A percentile compares a stretch with the other conserved stretches of the same genome.
Conservation (phyloP, 441 rosid species). For the Gossypium aridum region DNA sequence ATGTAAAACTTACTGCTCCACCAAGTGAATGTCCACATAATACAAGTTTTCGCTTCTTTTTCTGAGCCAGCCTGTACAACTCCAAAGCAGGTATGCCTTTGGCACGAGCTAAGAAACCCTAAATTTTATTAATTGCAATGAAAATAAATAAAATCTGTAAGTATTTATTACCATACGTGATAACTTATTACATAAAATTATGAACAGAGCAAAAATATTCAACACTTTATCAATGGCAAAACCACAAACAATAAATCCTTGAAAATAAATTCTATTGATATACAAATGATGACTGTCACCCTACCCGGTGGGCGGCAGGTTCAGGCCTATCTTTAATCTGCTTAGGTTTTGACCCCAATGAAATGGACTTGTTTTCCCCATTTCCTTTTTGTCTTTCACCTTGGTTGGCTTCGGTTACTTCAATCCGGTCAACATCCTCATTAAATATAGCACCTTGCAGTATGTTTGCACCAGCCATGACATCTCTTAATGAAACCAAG, state of each 20-base stretch:
- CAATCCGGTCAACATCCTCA: constrained; percentile 48
- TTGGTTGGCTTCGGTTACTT: constrained; percentile 35
- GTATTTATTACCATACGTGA: not conserved
- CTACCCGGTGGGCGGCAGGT: constrained; percentile 98
- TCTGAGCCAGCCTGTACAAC: constrained; percentile 87
- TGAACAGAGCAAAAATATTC: not conserved
- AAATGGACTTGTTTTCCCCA: constrained; percentile 37
- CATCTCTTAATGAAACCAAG: constrained; percentile 54
- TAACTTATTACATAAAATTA: not conserved
- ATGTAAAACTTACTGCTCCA: constrained; percentile 73
- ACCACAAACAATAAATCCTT: not conserved
- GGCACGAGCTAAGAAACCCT: constrained; percentile 99
- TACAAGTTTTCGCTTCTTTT: constrained; percentile 91
- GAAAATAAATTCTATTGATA: not conserved
- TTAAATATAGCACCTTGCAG: constrained; percentile 92
- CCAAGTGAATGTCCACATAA: constrained; percentile 98
- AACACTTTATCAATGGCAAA: not conserved
- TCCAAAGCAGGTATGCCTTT: constrained; percentile 98
- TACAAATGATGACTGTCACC: constrained; percentile 11
- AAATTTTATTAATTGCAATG: constrained; percentile 12
- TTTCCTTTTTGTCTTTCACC: constrained; percentile 38
- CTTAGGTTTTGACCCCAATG: constrained; percentile 48
- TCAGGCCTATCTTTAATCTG: constrained; percentile 49
- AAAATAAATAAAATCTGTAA: constrained; percentile 5
- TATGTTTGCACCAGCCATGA: constrained; percentile 90